These are phyloP conservation scores for Xylaria sp. DNA, from an alignment of 2,329 filamentous ascomycete species.

Conservation along the genomic window DNA sequence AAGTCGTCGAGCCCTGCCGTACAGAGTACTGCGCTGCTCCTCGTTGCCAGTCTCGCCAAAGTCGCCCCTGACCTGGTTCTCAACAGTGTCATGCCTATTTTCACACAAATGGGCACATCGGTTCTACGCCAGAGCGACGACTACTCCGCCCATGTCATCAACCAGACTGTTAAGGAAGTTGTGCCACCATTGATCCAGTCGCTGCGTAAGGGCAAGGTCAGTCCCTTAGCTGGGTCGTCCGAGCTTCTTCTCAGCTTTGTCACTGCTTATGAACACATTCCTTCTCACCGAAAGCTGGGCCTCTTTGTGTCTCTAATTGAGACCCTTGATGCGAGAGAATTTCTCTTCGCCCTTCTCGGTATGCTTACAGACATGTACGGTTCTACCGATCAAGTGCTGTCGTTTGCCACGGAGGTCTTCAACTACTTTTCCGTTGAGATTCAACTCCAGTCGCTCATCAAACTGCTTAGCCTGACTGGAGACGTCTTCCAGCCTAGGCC, in stretches of 20 bases:
- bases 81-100: conserved; percentile 98
- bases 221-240: conserved; percentile 72
- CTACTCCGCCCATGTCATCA: conserved; percentile 93
- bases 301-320: conserved; percentile 81
- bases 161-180: conserved; percentile 89
- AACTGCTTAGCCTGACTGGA: conserved; percentile 66
- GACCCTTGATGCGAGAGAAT: conserved; percentile 79
- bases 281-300: conserved; percentile 72
- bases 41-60: conserved; percentile 81
- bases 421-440: conserved; percentile 65
- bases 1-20: conserved; percentile 88
- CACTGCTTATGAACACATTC: conserved; percentile 93
- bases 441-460: conserved; percentile 74
- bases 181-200: conserved; percentile 87
- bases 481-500: conserved; percentile 75
- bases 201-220: conserved; percentile 72
- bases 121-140: conserved; percentile 90
- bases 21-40: conserved; percentile 81
- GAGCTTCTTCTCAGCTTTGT: conserved; percentile 94
- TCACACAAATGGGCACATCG: conserved; percentile 94
- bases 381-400: conserved; percentile 64
- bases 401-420: conserved; percentile 71
- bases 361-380: conserved; percentile 90
- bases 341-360: conserved; percentile 78
- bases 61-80: conserved; percentile 86